phyloP scores from a whole-genome alignment of 2,329 filamentous ascomycete species.

The Fusarium sp. region DNA sequence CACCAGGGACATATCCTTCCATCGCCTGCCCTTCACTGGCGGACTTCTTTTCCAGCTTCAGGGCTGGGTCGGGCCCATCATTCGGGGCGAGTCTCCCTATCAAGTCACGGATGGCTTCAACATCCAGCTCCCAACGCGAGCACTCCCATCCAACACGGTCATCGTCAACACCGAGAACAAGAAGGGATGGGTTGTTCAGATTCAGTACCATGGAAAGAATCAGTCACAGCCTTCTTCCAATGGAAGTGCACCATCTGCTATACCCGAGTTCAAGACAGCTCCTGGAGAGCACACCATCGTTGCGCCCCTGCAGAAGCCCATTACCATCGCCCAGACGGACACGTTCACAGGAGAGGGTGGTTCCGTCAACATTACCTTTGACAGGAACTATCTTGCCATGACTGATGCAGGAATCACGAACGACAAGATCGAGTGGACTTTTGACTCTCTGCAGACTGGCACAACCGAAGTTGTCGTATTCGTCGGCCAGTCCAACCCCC shows the following conservation, averaged over 20 bases:
- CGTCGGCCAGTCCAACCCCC: constrained; percentile 50
- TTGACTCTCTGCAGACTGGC: constrained; percentile 7
- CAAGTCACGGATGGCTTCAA: constrained; percentile 9
- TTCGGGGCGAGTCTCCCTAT: constrained; percentile 5
- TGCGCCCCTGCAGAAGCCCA: not conserved
- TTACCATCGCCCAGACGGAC: constrained; percentile 14
- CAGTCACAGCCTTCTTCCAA: not conserved
- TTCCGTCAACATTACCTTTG: constrained; percentile 11
- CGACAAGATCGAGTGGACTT: constrained; percentile 20
- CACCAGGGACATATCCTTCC: constrained; percentile 10
- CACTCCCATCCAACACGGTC: constrained; percentile 15
- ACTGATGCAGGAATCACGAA: constrained; percentile 5
- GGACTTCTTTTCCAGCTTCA: constrained; percentile 23
- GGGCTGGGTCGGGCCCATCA: constrained; percentile 15
- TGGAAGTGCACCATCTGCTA: not conserved
- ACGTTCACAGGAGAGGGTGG: constrained; percentile 16
- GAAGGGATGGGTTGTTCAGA: constrained; percentile 17
- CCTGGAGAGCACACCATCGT: not conserved
- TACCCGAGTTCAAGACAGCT: constrained; percentile 13
- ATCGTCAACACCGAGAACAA: constrained; percentile 23
- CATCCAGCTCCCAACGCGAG: constrained; percentile 11
- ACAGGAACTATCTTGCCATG: not conserved
- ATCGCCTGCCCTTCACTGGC: constrained; percentile 14
- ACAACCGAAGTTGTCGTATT: constrained; percentile 39
- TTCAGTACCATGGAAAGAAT: not conserved